A percentile compares a stretch with the other conserved stretches of the same genome.
phyloP scores from a whole-genome alignment of 148 eudicot species.

The Tetragonia tetragonoides region DNA sequence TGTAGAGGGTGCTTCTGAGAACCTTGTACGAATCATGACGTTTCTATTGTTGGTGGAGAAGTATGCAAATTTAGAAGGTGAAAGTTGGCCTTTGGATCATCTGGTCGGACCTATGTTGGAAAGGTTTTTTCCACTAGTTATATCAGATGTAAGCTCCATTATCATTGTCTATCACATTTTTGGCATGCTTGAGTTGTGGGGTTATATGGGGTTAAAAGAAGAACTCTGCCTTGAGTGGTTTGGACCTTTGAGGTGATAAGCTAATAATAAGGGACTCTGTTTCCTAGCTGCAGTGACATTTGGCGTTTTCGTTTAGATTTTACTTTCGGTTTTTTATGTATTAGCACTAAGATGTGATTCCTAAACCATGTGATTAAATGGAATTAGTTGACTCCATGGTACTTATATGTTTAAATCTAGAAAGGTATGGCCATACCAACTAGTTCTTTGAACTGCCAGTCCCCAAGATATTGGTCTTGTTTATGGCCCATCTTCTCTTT shows the following conservation, averaged over 20 bases:
- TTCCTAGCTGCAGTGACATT: neutral
- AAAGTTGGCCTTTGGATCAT: constrained; percentile 68
- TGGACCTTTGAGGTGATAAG: neutral
- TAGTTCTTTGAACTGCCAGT: neutral
- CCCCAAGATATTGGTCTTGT: neutral
- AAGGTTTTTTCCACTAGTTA: constrained; percentile 53
- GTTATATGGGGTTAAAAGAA: neutral
- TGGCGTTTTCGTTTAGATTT: too few species aligned
- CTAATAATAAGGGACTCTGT: neutral
- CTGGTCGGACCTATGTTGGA: constrained; percentile 73
- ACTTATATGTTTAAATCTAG: neutral
- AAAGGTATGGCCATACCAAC: neutral
- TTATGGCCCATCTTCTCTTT: neutral
- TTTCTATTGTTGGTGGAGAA: constrained; percentile 55
- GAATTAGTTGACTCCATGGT: neutral
- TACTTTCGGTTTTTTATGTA: too few species aligned
- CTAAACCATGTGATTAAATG: neutral
- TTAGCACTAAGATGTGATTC: too few species aligned
- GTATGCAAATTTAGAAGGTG: constrained; percentile 56
- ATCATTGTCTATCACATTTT: neutral
- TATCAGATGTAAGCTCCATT: constrained; percentile 56
- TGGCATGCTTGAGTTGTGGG: neutral
- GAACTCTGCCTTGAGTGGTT: neutral
- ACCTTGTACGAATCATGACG: constrained; percentile 32
- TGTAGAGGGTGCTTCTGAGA: constrained; percentile 31